These are phyloP conservation scores for Pseudonitzschia multistriata DNA, from an alignment of 108 stramenopile genomes.

Conservation along the genomic window DNA sequence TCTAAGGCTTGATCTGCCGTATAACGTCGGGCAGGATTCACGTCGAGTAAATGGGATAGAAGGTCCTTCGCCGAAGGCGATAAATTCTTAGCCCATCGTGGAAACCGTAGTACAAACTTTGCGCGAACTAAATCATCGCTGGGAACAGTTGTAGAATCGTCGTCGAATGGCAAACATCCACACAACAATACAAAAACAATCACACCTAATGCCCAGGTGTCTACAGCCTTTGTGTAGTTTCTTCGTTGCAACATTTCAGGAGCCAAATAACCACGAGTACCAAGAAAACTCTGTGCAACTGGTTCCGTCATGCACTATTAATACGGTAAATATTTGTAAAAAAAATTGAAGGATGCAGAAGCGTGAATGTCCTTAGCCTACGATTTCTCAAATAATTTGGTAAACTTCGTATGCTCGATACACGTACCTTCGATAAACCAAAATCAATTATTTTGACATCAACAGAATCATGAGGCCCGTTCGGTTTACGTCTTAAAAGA, in stretches of 20 bases:
- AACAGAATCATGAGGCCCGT: conserved; percentile 34
- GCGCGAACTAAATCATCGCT: conserved; percentile 64
- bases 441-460: conserved; percentile 99
- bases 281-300: conserved; percentile 85
- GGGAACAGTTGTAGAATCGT: conserved; percentile 84
- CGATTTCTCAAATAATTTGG: no score
- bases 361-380: no score
- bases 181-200: conserved; percentile 91
- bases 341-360: background rate
- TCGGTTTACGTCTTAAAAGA: conserved; percentile 34
- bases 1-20: conserved; percentile 92
- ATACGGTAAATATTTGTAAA: background rate
- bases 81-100: conserved; percentile 92
- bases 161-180: conserved; percentile 98
- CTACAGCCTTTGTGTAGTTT: conserved; percentile 81
- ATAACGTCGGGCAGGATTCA: conserved; percentile 80
- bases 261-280: conserved; percentile 94
- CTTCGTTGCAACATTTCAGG: conserved; percentile 97
- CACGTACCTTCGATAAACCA: conserved; percentile 85
- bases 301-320: conserved; percentile 77
- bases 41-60: conserved; percentile 84
- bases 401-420: background rate
- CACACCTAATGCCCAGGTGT: conserved; percentile 92
- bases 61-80: conserved; percentile 91
- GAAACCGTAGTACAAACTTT: conserved; percentile 91